Conservation (phyloP, 225 moss, liverwort and hornwort genomes). For the Thuidium tamariscinum region DNA sequence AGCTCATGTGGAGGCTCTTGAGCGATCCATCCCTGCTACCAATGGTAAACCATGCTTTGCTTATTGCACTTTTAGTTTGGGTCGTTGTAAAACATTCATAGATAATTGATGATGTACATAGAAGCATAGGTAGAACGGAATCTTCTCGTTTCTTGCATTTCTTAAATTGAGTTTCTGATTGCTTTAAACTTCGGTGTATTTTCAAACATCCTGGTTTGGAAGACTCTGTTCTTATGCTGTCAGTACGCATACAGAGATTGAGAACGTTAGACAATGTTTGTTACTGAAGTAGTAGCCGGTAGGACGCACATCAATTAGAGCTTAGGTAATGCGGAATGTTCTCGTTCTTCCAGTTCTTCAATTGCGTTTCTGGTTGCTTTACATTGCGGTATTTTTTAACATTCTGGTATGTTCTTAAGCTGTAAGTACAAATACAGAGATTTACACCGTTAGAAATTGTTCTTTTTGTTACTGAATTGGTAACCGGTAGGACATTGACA, state of each 20-base stretch:
- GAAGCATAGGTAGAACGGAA: not conserved
- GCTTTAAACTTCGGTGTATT: not conserved
- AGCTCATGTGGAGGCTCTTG: slow-evolving; percentile 13
- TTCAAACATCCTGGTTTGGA: not conserved
- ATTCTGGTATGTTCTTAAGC: not conserved
- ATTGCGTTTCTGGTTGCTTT: too few relatives aligned
- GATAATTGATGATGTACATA: not conserved
- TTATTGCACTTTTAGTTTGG: not conserved
- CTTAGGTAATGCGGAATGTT: not conserved
- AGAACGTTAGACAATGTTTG: not conserved
- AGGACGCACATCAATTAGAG: not conserved
- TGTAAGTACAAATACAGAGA: not conserved
- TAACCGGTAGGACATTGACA: not conserved
- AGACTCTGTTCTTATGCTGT: not conserved
- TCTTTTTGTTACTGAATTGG: not conserved
- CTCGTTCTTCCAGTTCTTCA: not conserved
- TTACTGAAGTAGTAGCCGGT: not conserved
- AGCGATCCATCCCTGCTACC: slow-evolving; percentile 25
- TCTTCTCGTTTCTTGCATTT: too few relatives aligned
- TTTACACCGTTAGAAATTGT: not conserved
- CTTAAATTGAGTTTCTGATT: not conserved
- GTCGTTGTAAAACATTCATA: not conserved
- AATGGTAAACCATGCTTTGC: not conserved
- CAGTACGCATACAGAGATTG: not conserved
- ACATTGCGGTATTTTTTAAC: too few relatives aligned